A percentile compares a stretch with the other conserved stretches of the same genome.
Conservation (phyloP, 2,329 filamentous ascomycete genomes). For the Meredithiella fracta region DNA sequence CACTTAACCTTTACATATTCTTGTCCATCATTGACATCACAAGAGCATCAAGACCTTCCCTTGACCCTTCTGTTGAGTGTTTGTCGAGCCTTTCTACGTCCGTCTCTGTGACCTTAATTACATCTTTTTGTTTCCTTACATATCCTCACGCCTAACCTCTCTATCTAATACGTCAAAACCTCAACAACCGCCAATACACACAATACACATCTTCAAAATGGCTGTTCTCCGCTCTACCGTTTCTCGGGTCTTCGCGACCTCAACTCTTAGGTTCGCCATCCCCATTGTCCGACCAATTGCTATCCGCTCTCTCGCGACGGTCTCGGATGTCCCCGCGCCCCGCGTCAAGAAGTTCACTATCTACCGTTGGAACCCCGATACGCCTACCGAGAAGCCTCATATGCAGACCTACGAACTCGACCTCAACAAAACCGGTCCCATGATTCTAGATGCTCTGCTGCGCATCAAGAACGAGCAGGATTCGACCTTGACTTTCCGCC, state of each 20-base stretch:
- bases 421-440: slow-evolving; percentile 96
- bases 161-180: not conserved
- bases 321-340: slow-evolving; percentile 46
- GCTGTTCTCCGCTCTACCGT: slow-evolving; percentile 42
- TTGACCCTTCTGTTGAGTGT: not conserved
- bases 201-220: slow-evolving; percentile 27
- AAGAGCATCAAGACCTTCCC: not conserved
- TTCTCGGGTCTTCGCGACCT: slow-evolving; percentile 35
- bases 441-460: slow-evolving; percentile 94
- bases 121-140: not conserved
- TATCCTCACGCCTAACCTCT: not conserved
- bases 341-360: slow-evolving; percentile 86
- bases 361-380: slow-evolving; percentile 96
- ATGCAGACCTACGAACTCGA: slow-evolving; percentile 95
- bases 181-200: not conserved
- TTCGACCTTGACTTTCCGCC: slow-evolving; percentile 85
- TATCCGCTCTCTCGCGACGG: slow-evolving; percentile 38
- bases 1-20: not conserved
- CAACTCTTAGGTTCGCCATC: slow-evolving; percentile 26
- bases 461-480: slow-evolving; percentile 99
- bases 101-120: not conserved
- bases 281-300: slow-evolving; percentile 26
- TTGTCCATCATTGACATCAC: not conserved
- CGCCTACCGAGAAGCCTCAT: slow-evolving; percentile 76
- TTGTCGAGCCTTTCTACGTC: not conserved